Evolutionary conservation across 139 green algal species (phyloP).

Genomic region (Zygnema cylindricum): DNA sequence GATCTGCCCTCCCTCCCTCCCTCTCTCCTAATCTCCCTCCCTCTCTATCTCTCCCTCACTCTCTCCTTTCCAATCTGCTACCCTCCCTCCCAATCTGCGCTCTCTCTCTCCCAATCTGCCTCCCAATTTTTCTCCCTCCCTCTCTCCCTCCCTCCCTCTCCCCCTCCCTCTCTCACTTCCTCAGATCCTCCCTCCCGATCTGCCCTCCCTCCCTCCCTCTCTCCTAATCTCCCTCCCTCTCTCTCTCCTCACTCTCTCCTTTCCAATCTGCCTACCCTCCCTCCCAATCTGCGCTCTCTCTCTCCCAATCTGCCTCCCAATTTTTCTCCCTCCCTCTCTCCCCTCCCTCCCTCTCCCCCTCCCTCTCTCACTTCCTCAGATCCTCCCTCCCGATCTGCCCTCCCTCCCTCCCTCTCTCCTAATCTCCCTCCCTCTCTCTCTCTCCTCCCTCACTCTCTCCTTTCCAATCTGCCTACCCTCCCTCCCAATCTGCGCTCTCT

Average conservation of each 20-base stretch:
- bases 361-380: constrained; percentile 14
- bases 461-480: neutral
- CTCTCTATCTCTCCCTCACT: neutral
- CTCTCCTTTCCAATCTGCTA: neutral
- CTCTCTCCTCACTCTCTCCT: neutral
- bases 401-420: constrained; percentile 18
- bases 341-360: neutral
- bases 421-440: constrained; percentile 9
- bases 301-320: constrained; percentile 19
- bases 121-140: neutral
- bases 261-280: neutral
- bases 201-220: constrained; percentile 9
- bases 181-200: neutral
- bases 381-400: no score
- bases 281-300: constrained; percentile 2
- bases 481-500: neutral
- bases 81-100: neutral
- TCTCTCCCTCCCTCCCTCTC: neutral
- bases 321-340: constrained; percentile 22
- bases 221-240: neutral
- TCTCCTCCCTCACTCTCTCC: neutral
- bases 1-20: neutral
- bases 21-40: neutral
- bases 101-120: neutral
- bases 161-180: neutral